Evolutionary conservation across 177 flowering plant species (phyloP).

Genomic region (Telopea speciosissima): DNA sequence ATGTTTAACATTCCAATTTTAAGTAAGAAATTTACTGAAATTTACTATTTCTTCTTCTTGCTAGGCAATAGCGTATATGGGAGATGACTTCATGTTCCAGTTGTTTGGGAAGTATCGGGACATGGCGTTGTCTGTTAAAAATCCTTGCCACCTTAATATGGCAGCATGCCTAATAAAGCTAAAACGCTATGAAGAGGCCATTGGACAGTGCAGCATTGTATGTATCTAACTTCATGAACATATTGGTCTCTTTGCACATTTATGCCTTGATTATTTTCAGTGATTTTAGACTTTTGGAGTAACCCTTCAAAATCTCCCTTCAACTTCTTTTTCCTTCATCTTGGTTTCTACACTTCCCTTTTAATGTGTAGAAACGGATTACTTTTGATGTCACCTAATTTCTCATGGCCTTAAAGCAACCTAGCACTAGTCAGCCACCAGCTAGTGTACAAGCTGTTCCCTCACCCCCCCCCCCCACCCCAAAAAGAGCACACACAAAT

Average conservation of each 20-base stretch:
- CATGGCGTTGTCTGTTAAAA: constrained; percentile 96
- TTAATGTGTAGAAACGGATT: too few relatives aligned
- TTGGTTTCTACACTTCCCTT: too few relatives aligned
- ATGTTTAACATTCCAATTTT: constrained; percentile 4
- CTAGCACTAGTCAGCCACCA: too few relatives aligned
- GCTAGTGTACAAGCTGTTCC: too few relatives aligned
- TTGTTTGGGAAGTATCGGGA: constrained; percentile 88
- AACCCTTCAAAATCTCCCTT: background rate
- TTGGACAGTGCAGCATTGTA: constrained; percentile 80
- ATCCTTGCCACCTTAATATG: constrained; percentile 95
- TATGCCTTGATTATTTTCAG: background rate
- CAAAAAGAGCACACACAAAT: too few relatives aligned
- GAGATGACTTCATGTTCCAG: constrained; percentile 97
- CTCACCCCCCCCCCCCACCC: too few relatives aligned
- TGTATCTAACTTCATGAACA: constrained; percentile 13
- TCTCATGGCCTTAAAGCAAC: too few relatives aligned
- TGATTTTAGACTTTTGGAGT: background rate
- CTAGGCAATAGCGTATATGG: constrained; percentile 97
- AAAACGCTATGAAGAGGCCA: constrained; percentile 81
- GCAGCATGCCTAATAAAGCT: constrained; percentile 92
- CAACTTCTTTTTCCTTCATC: background rate
- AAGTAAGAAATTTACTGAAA: constrained; percentile 8
- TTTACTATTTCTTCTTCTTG: background rate
- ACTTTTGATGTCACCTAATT: too few relatives aligned
- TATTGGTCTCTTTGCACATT: background rate